Base-by-base conservation (phyloP, 1,139 yeast genomes). In the Schwanniomyces etchellsii region DNA sequence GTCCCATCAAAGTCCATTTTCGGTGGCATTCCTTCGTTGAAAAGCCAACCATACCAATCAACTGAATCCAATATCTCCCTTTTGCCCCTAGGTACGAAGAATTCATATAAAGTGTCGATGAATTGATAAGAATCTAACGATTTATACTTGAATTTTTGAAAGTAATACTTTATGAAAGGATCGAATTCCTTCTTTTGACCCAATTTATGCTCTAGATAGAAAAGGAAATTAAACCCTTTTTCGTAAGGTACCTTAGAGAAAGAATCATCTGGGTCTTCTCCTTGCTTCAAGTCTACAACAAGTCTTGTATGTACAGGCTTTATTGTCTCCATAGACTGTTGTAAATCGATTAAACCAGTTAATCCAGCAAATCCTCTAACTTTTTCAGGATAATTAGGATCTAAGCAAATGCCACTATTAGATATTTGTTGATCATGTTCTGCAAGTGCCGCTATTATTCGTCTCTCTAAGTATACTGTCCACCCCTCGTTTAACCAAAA, bases 401-500 rank as follows among this genome's bases (percentile, higher is more conserved):
- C 21, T 18, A 9, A n/a, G n/a, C n/a, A n/a, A n/a, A n/a, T n/a
- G n/a, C n/a, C n/a, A n/a, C n/a, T n/a, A n/a, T n/a, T n/a, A n/a
- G n/a, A n/a, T n/a, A n/a, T n/a, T n/a, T n/a, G n/a, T n/a, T 18
- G 21, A 18, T 18, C 21, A 18, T 18, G 9, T n/a, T 18, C 21
- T 7, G 7, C n/a, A 7, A 18, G 9, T 18, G 21, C 57, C 1
- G 56, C 62, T 28, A 59, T 35, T 24, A 60, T 58, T 38, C 64
- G 43, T 40, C 66, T 42, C 42, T 60, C 66, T 26, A 60, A 42
- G 37, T 60, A 60, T 7, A 60, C 66, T 3, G 63, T 55, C 65
- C 65, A 60, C 3, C 66, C 66, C 42, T 60, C 66, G 36, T 60
- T 60, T 17, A 60, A 43, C 65, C 65, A 60, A 35, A 60, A 60